Evolutionary conservation across 257 asterid species (phyloP), one percentile per base, ranked within the genome.

Genomic region (Lycium ferocissimum): DNA sequence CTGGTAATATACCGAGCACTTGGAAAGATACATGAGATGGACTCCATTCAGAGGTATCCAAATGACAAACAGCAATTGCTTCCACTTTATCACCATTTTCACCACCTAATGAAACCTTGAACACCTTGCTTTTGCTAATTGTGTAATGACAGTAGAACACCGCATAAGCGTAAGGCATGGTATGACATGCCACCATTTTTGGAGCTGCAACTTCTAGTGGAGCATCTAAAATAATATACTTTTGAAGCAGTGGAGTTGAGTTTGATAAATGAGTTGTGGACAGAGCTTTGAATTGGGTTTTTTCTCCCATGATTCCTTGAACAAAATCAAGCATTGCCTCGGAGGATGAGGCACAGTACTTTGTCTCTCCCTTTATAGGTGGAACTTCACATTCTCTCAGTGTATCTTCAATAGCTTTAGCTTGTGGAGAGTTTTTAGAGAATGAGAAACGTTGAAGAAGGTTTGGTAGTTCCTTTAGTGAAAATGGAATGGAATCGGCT

Each of bases 21-120:
- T 85, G 66, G 84, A 94, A 94, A 17, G 96, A 87, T 17, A 90
- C 89, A 15, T 95, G 98, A 73, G 87, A 89, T 43, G 63, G 90
- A 79, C 90, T 91, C 97, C 99, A 95, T 18, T 86, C 91, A 13
- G 98, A 91, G 8, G 98, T 95, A 87, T 94, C 97, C 96, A 94
- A 89, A 81, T 94, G 98, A 85, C 98, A 94, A 78, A 94, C 94
- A 13, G 97, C 98, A 65, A 94, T 53, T 38, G 98, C 97, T 56
- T 95, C 91, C 3, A 91, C 91, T 89, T 83, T 59, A 11, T 91
- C 93, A 1, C 91, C 98, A 58, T 88, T 85, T 83, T 91, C 93
- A 4, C 94, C 91, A 0, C 62, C 80, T 11, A 95, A 87, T 2
- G 91, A 86, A 87, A 90, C 94, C 54, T 43, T 81, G 12, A 88